Base-by-base conservation (phyloP, 768 basidiomycete genomes). In the Termitomyces sp. region DNA sequence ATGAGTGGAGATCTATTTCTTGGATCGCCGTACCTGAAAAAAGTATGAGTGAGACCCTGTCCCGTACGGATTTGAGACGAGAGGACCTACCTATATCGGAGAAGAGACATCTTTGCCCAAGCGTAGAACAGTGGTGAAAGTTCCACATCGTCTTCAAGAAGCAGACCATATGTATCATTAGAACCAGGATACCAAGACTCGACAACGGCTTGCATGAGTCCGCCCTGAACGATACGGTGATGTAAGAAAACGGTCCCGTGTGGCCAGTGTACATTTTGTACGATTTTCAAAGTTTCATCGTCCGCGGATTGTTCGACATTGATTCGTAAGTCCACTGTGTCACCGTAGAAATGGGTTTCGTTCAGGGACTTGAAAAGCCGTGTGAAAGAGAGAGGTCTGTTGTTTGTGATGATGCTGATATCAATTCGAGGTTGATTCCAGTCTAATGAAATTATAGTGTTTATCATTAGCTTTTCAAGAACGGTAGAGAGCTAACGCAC, bases 61-160 rank as follows among this genome's bases (percentile, higher is more conserved):
- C 25, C 25, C 25, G 25, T 25, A 25, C 25, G 1, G 25, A 1
- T 25, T 25, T 47, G 37, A 47, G 52, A 46, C n/a, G 31, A 38
- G 56, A 47, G 58, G 56, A 1, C 25, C 25, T 14, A 90, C 86
- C 89, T 83, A 69, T 95, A 95, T 49, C 81, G 83, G 31, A 94
- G 77, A 59, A 94, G 71, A n/a, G 82, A 70, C 82, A 93, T 86
- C 71, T 95, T 94, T 60, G 84, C 68, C 91, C 92, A 95, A 6
- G 89, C 91, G 69, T 91, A 94, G 71, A 91, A 92, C 32, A 93
- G 70, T 0, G 92, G 89, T 9, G 91, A 94, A 8, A 94, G 72
- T 69, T 96, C 94, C 10, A 93, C 79, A 69, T 96, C 93, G 67
- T 95, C 93, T 72, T 94, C 93, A 25, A 95, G 81, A 20, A 95